phyloP scores from a whole-genome alignment of 176 grass and related monocot species.

The Aegilops sharonensis region DNA sequence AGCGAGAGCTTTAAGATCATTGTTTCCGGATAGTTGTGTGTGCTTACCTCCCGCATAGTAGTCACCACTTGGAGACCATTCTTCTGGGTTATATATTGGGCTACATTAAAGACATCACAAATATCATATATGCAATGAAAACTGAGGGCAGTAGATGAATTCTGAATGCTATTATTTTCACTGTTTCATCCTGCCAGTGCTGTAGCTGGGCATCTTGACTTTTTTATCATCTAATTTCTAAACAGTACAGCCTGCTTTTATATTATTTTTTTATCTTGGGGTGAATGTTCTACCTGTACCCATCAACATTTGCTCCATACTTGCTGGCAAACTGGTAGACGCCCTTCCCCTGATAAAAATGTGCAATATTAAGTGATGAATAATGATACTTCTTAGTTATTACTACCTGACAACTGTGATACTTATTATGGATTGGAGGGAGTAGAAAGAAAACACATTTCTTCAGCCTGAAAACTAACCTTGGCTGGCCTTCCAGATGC shows the following conservation, averaged over 20 bases:
- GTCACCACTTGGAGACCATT: slow-evolving; percentile 76
- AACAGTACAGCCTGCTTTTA: not conserved
- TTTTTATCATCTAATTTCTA: not conserved
- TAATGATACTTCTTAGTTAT: not conserved
- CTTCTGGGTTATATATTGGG: slow-evolving; percentile 69
- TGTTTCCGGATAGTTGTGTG: not conserved
- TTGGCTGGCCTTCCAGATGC: slow-evolving; percentile 62
- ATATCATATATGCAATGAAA: not conserved
- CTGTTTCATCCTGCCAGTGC: not conserved
- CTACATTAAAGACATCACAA: slow-evolving; percentile 34
- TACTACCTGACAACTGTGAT: no score
- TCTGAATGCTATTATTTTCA: not conserved
- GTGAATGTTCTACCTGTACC: slow-evolving; percentile 41
- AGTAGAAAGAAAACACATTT: not conserved
- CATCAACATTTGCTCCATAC: slow-evolving; percentile 91
- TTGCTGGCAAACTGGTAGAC: slow-evolving; percentile 77
- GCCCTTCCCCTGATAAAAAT: slow-evolving; percentile 61
- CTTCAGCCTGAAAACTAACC: slow-evolving; percentile 21
- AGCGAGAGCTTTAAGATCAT: not conserved
- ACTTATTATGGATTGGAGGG: no score
- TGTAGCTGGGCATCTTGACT: not conserved
- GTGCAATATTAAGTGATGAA: not conserved
- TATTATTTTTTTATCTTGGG: not conserved
- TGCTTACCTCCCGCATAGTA: slow-evolving; percentile 75
- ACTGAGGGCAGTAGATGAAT: not conserved